Evolutionary conservation across 768 basidiomycete species (phyloP).

Genomic region (Agaricus sinodeliciosus): DNA sequence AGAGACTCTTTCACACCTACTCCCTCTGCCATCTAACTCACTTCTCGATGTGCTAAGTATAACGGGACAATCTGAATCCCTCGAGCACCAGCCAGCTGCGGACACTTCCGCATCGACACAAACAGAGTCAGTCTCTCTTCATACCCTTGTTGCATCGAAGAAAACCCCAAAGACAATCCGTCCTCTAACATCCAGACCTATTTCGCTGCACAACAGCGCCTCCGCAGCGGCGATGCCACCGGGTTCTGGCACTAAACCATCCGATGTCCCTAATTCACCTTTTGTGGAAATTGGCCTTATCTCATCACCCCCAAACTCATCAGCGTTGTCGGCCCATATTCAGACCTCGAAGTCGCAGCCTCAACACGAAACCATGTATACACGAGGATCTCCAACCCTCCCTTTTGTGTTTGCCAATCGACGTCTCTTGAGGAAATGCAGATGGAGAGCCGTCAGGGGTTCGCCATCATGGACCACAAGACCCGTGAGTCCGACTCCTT

Average conservation of each 20-base stretch:
- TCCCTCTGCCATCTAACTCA: neutral
- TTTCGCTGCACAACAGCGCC: neutral
- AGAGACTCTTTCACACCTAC: conserved; percentile 1
- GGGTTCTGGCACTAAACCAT: neutral
- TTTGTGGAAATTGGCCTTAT: neutral
- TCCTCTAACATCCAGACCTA: neutral
- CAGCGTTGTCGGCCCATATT: neutral
- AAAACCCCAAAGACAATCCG: neutral
- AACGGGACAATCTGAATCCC: neutral
- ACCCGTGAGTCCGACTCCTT: too few relatives aligned
- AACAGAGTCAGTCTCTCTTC: neutral
- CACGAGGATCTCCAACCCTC: neutral
- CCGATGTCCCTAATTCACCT: neutral
- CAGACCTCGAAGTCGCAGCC: neutral
- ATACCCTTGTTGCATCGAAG: neutral
- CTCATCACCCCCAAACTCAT: neutral
- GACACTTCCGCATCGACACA: neutral
- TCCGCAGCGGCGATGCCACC: neutral
- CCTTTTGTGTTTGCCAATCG: neutral
- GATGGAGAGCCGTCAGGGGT: neutral
- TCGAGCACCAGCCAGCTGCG: neutral
- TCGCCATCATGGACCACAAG: too few relatives aligned
- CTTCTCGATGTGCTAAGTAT: conserved; percentile 3
- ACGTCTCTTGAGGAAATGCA: neutral
- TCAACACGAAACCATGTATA: neutral